Evolutionary conservation across 495 filamentous ascomycete genomes (phyloP).

Genomic region (Podospora fimiseda): DNA sequence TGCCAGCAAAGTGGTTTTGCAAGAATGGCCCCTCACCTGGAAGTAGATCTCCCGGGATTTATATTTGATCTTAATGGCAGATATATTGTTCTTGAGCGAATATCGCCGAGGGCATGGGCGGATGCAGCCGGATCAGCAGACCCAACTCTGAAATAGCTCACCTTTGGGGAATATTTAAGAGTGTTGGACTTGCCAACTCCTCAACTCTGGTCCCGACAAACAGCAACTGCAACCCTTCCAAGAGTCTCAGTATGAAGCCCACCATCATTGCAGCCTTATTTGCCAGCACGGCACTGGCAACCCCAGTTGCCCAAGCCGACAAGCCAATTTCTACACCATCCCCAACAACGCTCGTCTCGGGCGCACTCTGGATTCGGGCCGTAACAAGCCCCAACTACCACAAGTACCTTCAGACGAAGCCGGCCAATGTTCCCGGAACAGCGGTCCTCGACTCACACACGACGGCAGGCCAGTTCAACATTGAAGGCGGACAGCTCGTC

Average conservation of each 20-base stretch:
- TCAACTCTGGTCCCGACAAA: neutral
- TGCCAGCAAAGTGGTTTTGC: neutral
- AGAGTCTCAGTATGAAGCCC: slow-evolving; percentile 10
- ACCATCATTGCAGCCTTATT: slow-evolving; percentile 10
- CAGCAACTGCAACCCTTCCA: neutral
- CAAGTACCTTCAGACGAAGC: slow-evolving; percentile 55
- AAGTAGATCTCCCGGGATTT: neutral
- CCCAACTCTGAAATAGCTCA: neutral
- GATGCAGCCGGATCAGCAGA: neutral
- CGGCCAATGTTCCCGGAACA: slow-evolving; percentile 38
- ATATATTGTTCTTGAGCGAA: neutral
- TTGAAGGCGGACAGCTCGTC: slow-evolving; percentile 51
- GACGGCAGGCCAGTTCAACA: slow-evolving; percentile 56
- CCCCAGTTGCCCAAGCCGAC: slow-evolving; percentile 12
- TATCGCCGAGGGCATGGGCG: neutral
- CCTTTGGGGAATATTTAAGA: too few species aligned
- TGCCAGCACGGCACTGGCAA: slow-evolving; percentile 13
- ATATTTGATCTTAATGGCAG: neutral
- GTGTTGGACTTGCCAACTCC: neutral
- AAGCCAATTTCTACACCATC: slow-evolving; percentile 14
- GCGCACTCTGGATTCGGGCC: slow-evolving; percentile 56
- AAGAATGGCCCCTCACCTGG: neutral
- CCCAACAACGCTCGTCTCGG: slow-evolving; percentile 37
- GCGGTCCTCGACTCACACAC: slow-evolving; percentile 48
- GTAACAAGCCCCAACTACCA: slow-evolving; percentile 56